Percentiles rank a stretch among this genome's conserved stretches.
These are phyloP conservation scores for Schizophyllum commune DNA, from an alignment of 1,284 basidiomycete genomes.

Conservation along the genomic window DNA sequence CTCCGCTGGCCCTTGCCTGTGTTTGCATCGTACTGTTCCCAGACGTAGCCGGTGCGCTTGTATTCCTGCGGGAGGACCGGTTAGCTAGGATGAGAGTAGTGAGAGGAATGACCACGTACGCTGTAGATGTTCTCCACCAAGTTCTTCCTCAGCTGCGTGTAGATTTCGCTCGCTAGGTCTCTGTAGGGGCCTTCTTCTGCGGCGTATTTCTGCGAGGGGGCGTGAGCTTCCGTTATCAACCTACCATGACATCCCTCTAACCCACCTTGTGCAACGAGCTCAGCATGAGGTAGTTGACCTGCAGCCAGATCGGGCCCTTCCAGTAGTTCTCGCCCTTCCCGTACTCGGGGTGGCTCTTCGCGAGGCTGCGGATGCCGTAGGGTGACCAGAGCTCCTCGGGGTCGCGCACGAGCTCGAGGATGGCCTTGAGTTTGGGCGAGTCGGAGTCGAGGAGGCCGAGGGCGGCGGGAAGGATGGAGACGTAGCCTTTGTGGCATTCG, in stretches of 20 bases:
- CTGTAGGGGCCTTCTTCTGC: conserved; percentile 76
- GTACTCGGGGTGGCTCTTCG: conserved; percentile 78
- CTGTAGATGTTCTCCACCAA: conserved; percentile 82
- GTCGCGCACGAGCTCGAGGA: conserved; percentile 75
- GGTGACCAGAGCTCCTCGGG: conserved; percentile 85
- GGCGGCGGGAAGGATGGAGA: conserved; percentile 90
- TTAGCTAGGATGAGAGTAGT: conserved; percentile 3
- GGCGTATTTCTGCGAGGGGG: conserved; percentile 77
- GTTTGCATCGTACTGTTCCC: conserved; percentile 90
- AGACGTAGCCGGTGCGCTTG: conserved; percentile 85
- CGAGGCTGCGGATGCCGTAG: conserved; percentile 83
- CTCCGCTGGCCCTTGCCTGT: conserved; percentile 82
- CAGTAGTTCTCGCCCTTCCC: conserved; percentile 93
- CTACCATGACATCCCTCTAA: too few relatives aligned
- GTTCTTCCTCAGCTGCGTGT: conserved; percentile 72
- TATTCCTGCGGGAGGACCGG: conserved; percentile 67
- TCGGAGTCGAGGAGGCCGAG: conserved; percentile 68
- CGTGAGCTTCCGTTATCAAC: conserved; percentile 3
- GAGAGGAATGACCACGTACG: conserved; percentile 30
- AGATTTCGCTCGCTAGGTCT: conserved; percentile 67
- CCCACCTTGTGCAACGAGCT: conserved; percentile 74
- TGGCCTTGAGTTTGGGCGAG: conserved; percentile 72
- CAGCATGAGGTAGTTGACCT: conserved; percentile 90
- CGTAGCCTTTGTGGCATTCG: conserved; percentile 87
- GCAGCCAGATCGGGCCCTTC: conserved; percentile 94